A percentile compares a stretch with the other conserved stretches of the same genome.
phyloP scores from a whole-genome alignment of 208 protist species.

The Acanthamoeba lenticulata region DNA sequence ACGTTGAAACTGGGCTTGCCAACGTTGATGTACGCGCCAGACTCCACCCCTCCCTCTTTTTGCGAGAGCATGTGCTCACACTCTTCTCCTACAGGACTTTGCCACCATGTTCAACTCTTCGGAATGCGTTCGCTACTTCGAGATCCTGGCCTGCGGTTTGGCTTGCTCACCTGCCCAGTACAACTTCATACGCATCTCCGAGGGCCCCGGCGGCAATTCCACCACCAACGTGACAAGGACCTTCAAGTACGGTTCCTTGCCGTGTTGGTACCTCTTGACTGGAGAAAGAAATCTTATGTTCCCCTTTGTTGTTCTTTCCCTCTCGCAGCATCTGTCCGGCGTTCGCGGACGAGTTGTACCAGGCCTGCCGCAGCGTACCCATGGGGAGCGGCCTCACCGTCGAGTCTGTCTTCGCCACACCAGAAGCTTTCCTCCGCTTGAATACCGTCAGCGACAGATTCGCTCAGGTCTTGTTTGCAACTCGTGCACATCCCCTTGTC shows the following conservation, averaged over 20 bases:
- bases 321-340: neutral
- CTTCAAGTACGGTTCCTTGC: neutral
- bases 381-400: neutral
- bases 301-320: neutral
- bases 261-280: neutral
- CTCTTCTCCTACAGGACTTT: neutral
- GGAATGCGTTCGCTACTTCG: neutral
- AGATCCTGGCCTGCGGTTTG: constrained; percentile 38
- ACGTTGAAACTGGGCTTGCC: neutral
- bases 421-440: neutral
- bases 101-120: neutral
- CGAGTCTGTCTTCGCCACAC: neutral
- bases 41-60: neutral
- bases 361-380: neutral
- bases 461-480: neutral
- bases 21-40: neutral
- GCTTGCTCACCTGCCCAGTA: constrained; percentile 32
- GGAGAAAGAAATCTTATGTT: neutral
- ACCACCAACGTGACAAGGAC: neutral
- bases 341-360: constrained; percentile 26
- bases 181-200: neutral
- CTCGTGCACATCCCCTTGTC: neutral
- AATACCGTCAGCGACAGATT: constrained; percentile 25
- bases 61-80: neutral
- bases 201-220: neutral